These are phyloP conservation scores for Blechomonas ayalai DNA, from an alignment of 208 protist species.

Conservation along the genomic window DNA sequence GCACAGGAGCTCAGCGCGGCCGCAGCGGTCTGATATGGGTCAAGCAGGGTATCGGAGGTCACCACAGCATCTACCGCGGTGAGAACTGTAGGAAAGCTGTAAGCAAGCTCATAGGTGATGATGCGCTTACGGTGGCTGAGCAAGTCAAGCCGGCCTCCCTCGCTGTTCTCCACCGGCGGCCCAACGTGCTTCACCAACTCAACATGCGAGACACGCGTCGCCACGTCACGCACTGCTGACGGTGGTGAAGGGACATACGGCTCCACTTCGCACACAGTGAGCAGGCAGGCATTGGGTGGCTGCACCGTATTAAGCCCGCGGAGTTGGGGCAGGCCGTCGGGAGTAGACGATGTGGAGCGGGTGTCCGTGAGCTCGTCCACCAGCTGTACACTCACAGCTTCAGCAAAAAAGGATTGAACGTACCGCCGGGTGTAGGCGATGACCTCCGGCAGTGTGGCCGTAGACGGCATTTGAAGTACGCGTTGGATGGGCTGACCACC, in stretches of 20 bases:
- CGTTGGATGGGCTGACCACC: slow-evolving; percentile 46
- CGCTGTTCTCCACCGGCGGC: slow-evolving; percentile 3
- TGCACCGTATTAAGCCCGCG: slow-evolving; percentile 43
- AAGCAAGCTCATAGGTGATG: slow-evolving; percentile 64
- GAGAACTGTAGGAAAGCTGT: slow-evolving; percentile 76
- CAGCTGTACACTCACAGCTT: slow-evolving; percentile 44
- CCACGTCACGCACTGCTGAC: slow-evolving; percentile 62
- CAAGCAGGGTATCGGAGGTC: slow-evolving; percentile 35
- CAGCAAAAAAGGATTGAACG: slow-evolving; percentile 53
- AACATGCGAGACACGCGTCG: slow-evolving; percentile 58
- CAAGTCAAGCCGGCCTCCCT: slow-evolving; percentile 28
- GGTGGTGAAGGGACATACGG: slow-evolving; percentile 41
- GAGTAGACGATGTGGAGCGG: not conserved
- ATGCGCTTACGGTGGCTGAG: slow-evolving; percentile 67
- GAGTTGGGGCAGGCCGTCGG: slow-evolving; percentile 25
- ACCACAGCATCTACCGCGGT: slow-evolving; percentile 60
- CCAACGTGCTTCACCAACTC: slow-evolving; percentile 42
- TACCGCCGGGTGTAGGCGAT: slow-evolving; percentile 49
- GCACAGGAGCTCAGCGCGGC: slow-evolving; percentile 52
- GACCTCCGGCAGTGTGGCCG: slow-evolving; percentile 43
- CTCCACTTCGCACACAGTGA: slow-evolving; percentile 73
- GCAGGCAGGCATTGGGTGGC: slow-evolving; percentile 64
- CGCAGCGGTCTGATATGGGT: slow-evolving; percentile 66
- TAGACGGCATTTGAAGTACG: slow-evolving; percentile 77
- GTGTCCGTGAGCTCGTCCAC: slow-evolving; percentile 67